Evolutionary conservation across 495 filamentous ascomycete genomes (phyloP), one percentile per base, ranked within the genome.

Genomic region (Extremus antarcticus): DNA sequence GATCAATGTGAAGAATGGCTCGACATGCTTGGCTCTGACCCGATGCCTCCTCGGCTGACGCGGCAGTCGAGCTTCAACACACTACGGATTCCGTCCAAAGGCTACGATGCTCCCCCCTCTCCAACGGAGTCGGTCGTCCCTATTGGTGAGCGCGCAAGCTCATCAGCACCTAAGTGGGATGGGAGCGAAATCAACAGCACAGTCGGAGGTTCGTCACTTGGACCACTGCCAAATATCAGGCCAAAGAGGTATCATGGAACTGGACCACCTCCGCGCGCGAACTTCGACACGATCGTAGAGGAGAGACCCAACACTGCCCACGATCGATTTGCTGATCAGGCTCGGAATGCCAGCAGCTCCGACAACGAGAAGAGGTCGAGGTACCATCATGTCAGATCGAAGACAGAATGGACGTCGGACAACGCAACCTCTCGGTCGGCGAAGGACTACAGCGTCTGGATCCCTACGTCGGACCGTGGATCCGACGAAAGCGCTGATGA

Each of bases 1-100:
- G 81, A 88, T 47, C 89, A 51, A 81, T 80, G n/a, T 21, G 70
- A 76, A 35, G 91, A 97, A 65, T 99, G 94, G 94, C 71, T 95
- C 25, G 74, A 85, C 32, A 84, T 95, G 72, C 68, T 99, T 22
- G 88, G 90, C 10, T 73, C 76, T 50, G 73, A 76, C 22, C 92
- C 92, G 25, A 69, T 87, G 40, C 91, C 92, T 25, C 90, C 90
- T 10, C 64, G 74, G 11, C 63, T 70, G 23, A 63, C 61, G 15
- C 38, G 40, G 24, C 50, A 53, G 21, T 57, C 53, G 9, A 61
- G 54, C 55, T 72, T 77, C 56, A 71, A 62, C 40, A 39, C 25
- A 20, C 54, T 51, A 25, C 38, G 53, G n/a, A 43, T 47, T 11
- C 25, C 16, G 39, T 45, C 23, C 3, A 24, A 17, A 20, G 10